These are phyloP conservation scores for Annona squamosa DNA, from an alignment of 164 flowering plant species.

Conservation along the genomic window DNA sequence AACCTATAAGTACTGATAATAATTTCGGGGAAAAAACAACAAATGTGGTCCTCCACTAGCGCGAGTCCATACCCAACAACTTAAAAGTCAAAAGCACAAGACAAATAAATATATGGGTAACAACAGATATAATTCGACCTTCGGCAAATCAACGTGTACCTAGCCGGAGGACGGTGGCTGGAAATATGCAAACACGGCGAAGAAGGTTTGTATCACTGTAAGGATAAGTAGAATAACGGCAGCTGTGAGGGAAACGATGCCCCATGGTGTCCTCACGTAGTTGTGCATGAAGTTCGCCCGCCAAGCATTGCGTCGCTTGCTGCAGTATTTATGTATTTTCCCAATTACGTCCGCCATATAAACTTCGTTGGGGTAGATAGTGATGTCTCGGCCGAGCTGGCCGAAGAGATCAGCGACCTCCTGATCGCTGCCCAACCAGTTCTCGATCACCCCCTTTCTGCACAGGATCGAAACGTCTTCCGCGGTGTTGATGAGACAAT, in stretches of 20 bases:
- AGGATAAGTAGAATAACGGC: constrained; percentile 5
- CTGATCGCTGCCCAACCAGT: constrained; percentile 19
- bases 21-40: too few species aligned
- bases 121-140: too few species aligned
- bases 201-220: constrained; percentile 6
- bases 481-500: constrained; percentile 19
- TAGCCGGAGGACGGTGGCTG: neutral
- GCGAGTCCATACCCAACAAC: too few species aligned
- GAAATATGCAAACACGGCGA: neutral
- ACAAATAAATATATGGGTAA: too few species aligned
- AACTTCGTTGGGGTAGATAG: constrained; percentile 10
- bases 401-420: constrained; percentile 21
- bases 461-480: constrained; percentile 18
- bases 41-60: too few species aligned
- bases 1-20: too few species aligned
- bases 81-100: too few species aligned
- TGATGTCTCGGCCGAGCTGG: constrained; percentile 17
- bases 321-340: constrained; percentile 10
- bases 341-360: constrained; percentile 14
- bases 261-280: constrained; percentile 13
- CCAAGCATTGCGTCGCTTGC: constrained; percentile 14
- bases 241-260: constrained; percentile 1
- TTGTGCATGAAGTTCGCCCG: constrained; percentile 12
- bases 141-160: too few species aligned
- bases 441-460: constrained; percentile 16